Conservation (phyloP, 768 basidiomycete genomes). For the Termitomyces sp. region DNA sequence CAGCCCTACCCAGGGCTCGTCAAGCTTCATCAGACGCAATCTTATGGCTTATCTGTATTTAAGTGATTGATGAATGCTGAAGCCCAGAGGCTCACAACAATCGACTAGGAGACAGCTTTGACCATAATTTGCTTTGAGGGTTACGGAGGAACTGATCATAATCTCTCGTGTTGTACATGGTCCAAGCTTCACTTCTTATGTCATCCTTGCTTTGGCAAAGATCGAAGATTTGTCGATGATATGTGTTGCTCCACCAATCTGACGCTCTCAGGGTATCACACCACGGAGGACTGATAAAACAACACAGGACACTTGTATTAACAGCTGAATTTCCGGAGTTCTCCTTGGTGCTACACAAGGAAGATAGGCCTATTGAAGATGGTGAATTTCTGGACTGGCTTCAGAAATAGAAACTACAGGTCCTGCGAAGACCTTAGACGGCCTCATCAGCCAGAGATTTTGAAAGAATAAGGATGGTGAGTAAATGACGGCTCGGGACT, state of each 20-base stretch:
- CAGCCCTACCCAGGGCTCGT: not conserved
- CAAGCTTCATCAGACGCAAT: not conserved
- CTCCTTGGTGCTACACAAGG: not conserved
- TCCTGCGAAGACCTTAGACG: not conserved
- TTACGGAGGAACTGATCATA: too few species aligned
- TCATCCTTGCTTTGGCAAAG: not conserved
- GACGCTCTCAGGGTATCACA: not conserved
- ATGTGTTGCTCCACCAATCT: not conserved
- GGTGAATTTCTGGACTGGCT: not conserved
- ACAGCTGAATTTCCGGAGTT: not conserved
- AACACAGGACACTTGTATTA: not conserved
- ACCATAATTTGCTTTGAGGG: not conserved
- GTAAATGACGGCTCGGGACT: not conserved
- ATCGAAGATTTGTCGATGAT: not conserved
- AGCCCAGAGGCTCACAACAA: not conserved
- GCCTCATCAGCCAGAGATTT: not conserved
- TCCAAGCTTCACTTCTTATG: not conserved
- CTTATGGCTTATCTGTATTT: not conserved
- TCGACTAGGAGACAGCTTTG: not conserved
- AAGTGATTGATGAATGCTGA: not conserved
- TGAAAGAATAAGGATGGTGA: not conserved
- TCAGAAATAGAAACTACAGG: not conserved
- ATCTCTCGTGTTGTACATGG: not conserved
- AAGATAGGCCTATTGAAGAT: not conserved
- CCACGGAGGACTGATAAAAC: not conserved